Conservation (phyloP, 169 alveolate species). For the Plasmodium malariae region DNA sequence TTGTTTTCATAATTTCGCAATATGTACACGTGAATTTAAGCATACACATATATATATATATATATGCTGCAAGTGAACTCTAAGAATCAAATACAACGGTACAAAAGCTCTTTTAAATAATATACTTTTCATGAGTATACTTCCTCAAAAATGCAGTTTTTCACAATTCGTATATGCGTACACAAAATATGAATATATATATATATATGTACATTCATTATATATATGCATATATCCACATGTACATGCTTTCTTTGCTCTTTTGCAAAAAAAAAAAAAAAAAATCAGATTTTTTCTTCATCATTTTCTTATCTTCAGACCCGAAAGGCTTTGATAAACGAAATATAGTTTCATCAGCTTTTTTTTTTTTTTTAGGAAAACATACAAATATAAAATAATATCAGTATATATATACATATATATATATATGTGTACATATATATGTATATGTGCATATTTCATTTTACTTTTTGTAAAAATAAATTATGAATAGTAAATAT, state of each 20-base stretch:
- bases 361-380: slow-evolving; percentile 37
- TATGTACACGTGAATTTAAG: neutral
- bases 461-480: too few species aligned
- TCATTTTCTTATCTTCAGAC: slow-evolving; percentile 33
- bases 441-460: too few species aligned
- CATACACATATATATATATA: neutral
- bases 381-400: too few species aligned
- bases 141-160: too few species aligned
- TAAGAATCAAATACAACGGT: neutral
- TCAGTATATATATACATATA: too few species aligned
- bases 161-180: too few species aligned
- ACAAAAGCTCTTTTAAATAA: too few species aligned
- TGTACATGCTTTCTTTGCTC: neutral
- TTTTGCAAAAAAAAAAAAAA: slow-evolving; percentile 20
- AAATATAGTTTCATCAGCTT: slow-evolving; percentile 39
- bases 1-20: too few species aligned
- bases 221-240: neutral
- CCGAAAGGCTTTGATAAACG: slow-evolving; percentile 69
- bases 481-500: too few species aligned
- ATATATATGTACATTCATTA: neutral
- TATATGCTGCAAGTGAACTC: neutral
- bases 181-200: too few species aligned
- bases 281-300: slow-evolving; percentile 49
- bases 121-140: too few species aligned
- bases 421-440: too few species aligned